A percentile compares a stretch with the other conserved stretches of the same genome.
phyloP scores from a whole-genome alignment of 164 flowering plant genomes.

The Kingdonia uniflora region DNA sequence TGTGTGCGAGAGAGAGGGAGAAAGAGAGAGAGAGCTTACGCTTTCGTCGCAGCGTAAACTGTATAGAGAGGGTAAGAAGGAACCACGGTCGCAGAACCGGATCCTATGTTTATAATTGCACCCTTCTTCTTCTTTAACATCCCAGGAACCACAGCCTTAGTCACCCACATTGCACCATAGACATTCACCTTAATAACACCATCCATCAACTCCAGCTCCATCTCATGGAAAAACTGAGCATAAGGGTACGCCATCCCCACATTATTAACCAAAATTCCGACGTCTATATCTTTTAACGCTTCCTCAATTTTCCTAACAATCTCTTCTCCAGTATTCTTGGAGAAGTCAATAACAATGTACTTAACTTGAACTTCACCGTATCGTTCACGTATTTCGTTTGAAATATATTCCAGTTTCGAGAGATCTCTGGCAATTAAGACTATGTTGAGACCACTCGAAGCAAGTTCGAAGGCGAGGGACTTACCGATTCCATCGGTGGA shows the following conservation, averaged over 20 bases:
- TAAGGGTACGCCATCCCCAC: conserved; percentile 30
- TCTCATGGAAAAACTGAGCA: conserved; percentile 10
- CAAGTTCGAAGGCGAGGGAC: conserved; percentile 37
- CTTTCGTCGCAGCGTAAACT: conserved; percentile 15
- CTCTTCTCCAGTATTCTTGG: conserved; percentile 14
- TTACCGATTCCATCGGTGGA: conserved; percentile 60
- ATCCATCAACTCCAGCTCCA: not conserved
- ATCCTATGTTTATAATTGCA: conserved; percentile 15
- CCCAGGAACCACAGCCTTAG: conserved; percentile 11
- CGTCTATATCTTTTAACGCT: conserved; percentile 29
- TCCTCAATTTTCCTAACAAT: conserved; percentile 15
- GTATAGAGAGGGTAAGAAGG: conserved; percentile 11
- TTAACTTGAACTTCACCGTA: conserved; percentile 12
- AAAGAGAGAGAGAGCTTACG: conserved; percentile 12
- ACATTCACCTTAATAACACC: conserved; percentile 10
- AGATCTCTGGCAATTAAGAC: conserved; percentile 38
- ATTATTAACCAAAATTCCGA: conserved; percentile 51
- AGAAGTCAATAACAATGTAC: conserved; percentile 25
- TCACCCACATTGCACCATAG: conserved; percentile 7
- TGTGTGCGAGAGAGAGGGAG: not conserved
- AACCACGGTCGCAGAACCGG: conserved; percentile 3
- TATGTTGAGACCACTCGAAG: conserved; percentile 38
- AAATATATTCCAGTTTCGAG: conserved; percentile 20
- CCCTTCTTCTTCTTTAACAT: conserved; percentile 17
- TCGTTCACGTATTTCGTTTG: conserved; percentile 14